Conservation (phyloP, 805 yeast genomes). For the Saccharomyces kudriavzevii region DNA sequence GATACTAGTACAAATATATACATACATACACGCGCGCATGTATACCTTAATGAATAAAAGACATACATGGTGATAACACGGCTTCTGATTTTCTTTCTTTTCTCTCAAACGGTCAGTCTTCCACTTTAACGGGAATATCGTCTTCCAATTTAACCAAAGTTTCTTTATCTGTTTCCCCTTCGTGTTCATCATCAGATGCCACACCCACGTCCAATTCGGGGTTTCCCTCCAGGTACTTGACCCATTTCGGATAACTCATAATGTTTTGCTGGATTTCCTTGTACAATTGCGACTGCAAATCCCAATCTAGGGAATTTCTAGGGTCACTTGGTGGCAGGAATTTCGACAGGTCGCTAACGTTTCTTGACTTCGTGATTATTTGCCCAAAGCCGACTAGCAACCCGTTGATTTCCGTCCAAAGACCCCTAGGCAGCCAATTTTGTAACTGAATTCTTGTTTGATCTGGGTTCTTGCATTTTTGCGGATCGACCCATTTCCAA, state of each 20-base stretch:
- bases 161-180: neutral
- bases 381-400: slow-evolving; percentile 91
- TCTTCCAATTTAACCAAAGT: neutral
- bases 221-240: slow-evolving; percentile 4
- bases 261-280: slow-evolving; percentile 3
- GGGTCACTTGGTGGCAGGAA: neutral
- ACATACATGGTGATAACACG: neutral
- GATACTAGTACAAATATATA: neutral
- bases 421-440: slow-evolving; percentile 60
- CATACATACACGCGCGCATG: neutral
- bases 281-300: neutral
- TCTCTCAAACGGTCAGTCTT: neutral
- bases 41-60: neutral
- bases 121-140: slow-evolving; percentile 1
- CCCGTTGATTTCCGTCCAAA: slow-evolving; percentile 84
- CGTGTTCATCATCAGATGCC: neutral
- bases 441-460: slow-evolving; percentile 61
- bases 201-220: neutral
- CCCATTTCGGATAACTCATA: slow-evolving; percentile 10
- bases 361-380: slow-evolving; percentile 64
- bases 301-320: neutral
- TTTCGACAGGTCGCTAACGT: neutral
- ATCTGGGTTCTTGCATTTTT: slow-evolving; percentile 56
- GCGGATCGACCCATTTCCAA: slow-evolving; percentile 66
- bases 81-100: neutral